These are phyloP conservation scores for Aspergillus novoparasiticus DNA, from an alignment of 2,329 filamentous ascomycete genomes.

Conservation along the genomic window DNA sequence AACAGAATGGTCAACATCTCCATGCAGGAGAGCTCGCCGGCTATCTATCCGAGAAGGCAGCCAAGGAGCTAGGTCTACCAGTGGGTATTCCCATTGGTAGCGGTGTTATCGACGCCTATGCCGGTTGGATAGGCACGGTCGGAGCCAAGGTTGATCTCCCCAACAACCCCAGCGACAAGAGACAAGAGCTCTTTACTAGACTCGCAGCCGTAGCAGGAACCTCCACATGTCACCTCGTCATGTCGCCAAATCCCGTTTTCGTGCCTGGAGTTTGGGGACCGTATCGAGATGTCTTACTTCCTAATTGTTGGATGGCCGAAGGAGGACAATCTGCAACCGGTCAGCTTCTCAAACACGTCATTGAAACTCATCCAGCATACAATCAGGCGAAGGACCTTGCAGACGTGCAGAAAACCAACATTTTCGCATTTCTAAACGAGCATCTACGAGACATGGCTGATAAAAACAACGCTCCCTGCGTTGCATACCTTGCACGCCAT, in stretches of 20 bases:
- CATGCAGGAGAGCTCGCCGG: constrained; percentile 93
- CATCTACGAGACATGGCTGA: constrained; percentile 77
- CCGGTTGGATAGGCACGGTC: constrained; percentile 97
- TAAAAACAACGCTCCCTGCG: constrained; percentile 68
- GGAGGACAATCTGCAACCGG: constrained; percentile 96
- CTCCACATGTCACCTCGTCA: constrained; percentile 94
- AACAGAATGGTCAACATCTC: constrained; percentile 83
- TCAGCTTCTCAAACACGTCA: constrained; percentile 88
- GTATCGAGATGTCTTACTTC: constrained; percentile 90
- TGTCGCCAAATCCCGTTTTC: constrained; percentile 91
- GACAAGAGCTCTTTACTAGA: constrained; percentile 81
- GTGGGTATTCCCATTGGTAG: constrained; percentile 92
- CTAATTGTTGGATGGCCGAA: constrained; percentile 94
- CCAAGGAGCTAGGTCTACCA: constrained; percentile 78
- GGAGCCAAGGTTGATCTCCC: constrained; percentile 87
- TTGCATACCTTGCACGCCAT: constrained; percentile 88
- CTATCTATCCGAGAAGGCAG: constrained; percentile 81
- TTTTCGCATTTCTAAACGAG: constrained; percentile 92
- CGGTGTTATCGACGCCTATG: constrained; percentile 97
- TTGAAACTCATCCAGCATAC: constrained; percentile 93
- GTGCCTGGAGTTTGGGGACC: constrained; percentile 96
- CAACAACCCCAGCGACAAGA: constrained; percentile 71
- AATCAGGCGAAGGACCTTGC: constrained; percentile 77
- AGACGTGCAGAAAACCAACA: constrained; percentile 79
- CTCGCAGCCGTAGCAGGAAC: constrained; percentile 94